Evolutionary conservation across 2,329 filamentous ascomycete genomes (phyloP), one percentile per base, ranked within the genome.

Genomic region (Fusarium equiseti): DNA sequence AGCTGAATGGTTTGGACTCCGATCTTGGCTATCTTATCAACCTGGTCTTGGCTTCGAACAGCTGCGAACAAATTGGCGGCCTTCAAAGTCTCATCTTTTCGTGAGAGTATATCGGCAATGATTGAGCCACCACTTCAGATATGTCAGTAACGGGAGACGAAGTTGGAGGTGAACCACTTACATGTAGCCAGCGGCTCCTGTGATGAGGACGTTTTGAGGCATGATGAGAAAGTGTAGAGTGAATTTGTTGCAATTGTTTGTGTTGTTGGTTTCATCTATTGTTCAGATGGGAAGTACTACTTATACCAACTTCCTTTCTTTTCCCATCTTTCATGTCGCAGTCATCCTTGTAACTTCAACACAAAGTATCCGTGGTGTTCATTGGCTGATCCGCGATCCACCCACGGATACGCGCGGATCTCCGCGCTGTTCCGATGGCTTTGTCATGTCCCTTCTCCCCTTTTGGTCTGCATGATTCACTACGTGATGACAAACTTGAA

Each of bases 171-270:
- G 3, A 2, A 3, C 24, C 18, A 44, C 29, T 48, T 44, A 63
- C 79, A 81, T 77, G 72, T 79, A 81, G 35, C 79, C 79, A 29
- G 77, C 79, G 20, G 77, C 78, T 38, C 79, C 79, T 45, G 79
- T 81, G 63, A 81, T 74, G 38, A 81, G 76, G 51, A 79, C 71
- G 29, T 79, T 80, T 4, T 64, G 63, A 27, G 60, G 16, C 73
- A 75, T 74, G 24, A n/a, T 63, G 35, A 52, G 16, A 20, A 46
- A 35, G 20, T 9, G 20, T 7, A 31, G 3, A 32, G 18, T 54
- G 22, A 13, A 20, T 6, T 38, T 32, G n/a, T 20, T 38, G 12
- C n/a, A 29, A 3, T 20, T 24, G 15, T 18, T 15, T 2, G 11
- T 16, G 5, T 7, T 18, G 4, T 24, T 45, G 20, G 3, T 24